Conservation (phyloP, 257 asterid genomes). For the Forsythia suspensa region DNA sequence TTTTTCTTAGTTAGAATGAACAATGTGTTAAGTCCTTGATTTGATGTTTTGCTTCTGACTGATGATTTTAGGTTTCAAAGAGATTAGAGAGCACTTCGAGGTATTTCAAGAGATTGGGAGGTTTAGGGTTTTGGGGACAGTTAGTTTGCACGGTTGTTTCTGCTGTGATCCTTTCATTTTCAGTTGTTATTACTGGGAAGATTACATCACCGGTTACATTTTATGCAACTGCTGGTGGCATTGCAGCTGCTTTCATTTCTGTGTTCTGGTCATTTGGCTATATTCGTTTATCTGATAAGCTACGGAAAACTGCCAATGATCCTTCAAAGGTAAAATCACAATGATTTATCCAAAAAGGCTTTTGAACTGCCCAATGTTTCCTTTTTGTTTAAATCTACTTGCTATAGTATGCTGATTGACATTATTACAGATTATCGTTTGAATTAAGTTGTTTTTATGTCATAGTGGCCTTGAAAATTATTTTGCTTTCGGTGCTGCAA, state of each 20-base stretch:
- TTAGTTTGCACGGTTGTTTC: conserved; percentile 78
- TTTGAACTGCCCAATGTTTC: neutral
- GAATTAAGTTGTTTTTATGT: conserved; percentile 9
- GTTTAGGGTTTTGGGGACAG: conserved; percentile 97
- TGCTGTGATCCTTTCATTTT: conserved; percentile 89
- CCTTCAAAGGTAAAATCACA: conserved; percentile 78
- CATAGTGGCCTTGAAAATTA: neutral
- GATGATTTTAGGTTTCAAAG: conserved; percentile 64
- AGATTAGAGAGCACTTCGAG: conserved; percentile 84
- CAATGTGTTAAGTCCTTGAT: neutral
- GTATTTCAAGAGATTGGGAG: conserved; percentile 88
- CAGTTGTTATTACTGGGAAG: conserved; percentile 72
- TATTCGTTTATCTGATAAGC: conserved; percentile 79
- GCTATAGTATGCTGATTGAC: neutral
- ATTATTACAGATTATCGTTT: neutral
- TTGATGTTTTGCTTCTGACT: neutral
- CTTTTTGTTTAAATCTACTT: neutral
- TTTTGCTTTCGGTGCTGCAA: neutral
- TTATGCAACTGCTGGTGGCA: conserved; percentile 87
- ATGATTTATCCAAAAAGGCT: neutral
- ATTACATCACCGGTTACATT: conserved; percentile 85
- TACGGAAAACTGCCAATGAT: conserved; percentile 70
- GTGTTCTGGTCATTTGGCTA: conserved; percentile 98
- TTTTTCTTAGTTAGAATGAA: neutral
- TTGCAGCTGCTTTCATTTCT: conserved; percentile 89